Conservation (phyloP, 2,329 filamentous ascomycete genomes). For the Ceratocystis albifundus region DNA sequence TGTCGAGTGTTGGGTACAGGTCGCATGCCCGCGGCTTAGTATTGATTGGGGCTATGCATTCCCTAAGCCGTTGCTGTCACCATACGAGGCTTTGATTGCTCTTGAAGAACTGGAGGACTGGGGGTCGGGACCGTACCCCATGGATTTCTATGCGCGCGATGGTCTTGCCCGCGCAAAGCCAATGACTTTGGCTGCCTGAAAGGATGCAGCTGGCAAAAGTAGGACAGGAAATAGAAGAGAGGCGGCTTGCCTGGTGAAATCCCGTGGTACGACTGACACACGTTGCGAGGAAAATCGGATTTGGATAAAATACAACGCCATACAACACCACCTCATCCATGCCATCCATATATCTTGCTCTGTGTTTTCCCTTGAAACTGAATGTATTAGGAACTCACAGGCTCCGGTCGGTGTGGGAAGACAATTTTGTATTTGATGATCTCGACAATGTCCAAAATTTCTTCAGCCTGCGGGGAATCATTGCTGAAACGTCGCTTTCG, state of each 20-base stretch:
- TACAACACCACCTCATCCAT: neutral
- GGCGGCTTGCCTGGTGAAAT: neutral
- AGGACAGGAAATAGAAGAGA: neutral
- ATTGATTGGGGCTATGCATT: slow-evolving; percentile 99
- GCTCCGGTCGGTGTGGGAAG: slow-evolving; percentile 76
- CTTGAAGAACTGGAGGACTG: slow-evolving; percentile 67
- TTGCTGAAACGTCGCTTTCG: slow-evolving; percentile 39
- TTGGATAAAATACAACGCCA: slow-evolving; percentile 12
- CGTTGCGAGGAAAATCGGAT: neutral
- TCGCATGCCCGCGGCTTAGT: slow-evolving; percentile 89
- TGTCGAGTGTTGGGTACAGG: slow-evolving; percentile 96
- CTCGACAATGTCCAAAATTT: slow-evolving; percentile 70
- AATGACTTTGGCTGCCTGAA: slow-evolving; percentile 26
- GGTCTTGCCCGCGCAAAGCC: slow-evolving; percentile 70
- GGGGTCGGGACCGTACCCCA: slow-evolving; percentile 71
- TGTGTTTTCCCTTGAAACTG: neutral
- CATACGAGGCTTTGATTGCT: slow-evolving; percentile 90
- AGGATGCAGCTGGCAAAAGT: neutral
- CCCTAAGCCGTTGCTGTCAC: slow-evolving; percentile 72
- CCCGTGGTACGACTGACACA: neutral
- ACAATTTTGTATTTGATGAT: slow-evolving; percentile 78
- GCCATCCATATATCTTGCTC: neutral
- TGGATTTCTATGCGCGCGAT: slow-evolving; percentile 96
- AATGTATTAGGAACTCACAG: slow-evolving; percentile 44
- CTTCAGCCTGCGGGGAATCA: slow-evolving; percentile 33